A percentile compares a stretch with the other conserved stretches of the same genome.
Evolutionary conservation across 164 flowering plant genomes (phyloP).

Genomic region (Aristolochia californica): DNA sequence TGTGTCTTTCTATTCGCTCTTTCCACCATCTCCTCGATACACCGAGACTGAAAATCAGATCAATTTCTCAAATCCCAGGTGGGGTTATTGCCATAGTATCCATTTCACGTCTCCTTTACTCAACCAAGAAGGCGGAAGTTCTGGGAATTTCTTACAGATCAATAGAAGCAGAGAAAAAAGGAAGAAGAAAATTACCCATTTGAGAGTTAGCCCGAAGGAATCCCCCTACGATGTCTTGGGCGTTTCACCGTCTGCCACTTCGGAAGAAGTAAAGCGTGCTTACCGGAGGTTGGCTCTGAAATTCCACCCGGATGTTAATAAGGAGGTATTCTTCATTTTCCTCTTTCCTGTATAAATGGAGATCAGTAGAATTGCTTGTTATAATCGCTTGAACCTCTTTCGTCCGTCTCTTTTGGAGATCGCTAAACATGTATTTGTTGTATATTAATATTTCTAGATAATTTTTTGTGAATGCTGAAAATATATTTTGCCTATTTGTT

Average conservation of each 20-base stretch:
- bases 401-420: background rate
- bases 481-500: no score
- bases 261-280: constrained; percentile 75
- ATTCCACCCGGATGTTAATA: constrained; percentile 94
- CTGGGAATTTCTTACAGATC: background rate
- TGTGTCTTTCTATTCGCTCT: background rate
- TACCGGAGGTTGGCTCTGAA: constrained; percentile 89
- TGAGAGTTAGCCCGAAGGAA: constrained; percentile 50
- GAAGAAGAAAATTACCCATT: constrained; percentile 15
- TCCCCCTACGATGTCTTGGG: constrained; percentile 87
- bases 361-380: background rate
- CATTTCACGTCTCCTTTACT: no score
- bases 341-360: background rate
- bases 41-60: no score
- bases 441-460: no score
- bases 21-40: background rate
- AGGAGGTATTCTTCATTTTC: constrained; percentile 39
- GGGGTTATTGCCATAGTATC: no score
- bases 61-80: no score
- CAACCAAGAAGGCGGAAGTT: background rate
- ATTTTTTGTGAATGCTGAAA: no score
- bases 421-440: no score
- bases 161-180: constrained; percentile 6
- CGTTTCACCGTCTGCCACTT: constrained; percentile 62
- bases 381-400: background rate